These are phyloP conservation scores for Selenicereus undatus DNA, from an alignment of 148 eudicot species.

Conservation along the genomic window DNA sequence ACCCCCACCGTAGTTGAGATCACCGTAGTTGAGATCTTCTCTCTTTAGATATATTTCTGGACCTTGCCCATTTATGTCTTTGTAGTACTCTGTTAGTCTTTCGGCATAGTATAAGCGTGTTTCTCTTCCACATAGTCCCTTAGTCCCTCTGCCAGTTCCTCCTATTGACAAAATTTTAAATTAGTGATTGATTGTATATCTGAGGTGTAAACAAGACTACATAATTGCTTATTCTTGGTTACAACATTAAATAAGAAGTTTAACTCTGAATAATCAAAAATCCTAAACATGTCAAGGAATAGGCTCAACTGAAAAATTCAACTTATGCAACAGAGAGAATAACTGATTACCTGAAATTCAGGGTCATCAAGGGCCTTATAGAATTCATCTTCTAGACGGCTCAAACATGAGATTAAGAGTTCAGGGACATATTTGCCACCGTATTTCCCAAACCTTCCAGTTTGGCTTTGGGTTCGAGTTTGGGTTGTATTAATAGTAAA, in stretches of 20 bases:
- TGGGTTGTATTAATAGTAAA: not conserved
- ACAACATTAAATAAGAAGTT: no score
- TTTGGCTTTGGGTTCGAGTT: not conserved
- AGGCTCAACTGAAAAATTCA: no score
- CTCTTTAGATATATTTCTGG: conserved; percentile 73
- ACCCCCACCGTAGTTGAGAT: conserved; percentile 73
- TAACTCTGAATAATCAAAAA: no score
- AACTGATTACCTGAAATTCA: conserved; percentile 49
- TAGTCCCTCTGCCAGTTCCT: conserved; percentile 41
- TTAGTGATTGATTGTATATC: not conserved
- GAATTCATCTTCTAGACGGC: conserved; percentile 52
- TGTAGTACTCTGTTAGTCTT: conserved; percentile 60
- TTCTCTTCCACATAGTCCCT: conserved; percentile 72
- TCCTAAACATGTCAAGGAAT: not conserved
- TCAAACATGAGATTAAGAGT: conserved; percentile 40
- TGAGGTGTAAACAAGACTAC: no score
- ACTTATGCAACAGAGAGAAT: not conserved
- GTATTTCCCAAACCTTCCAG: conserved; percentile 61
- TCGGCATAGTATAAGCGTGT: conserved; percentile 74
- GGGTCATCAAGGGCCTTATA: conserved; percentile 37
- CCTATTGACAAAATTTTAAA: conserved; percentile 26
- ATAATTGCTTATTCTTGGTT: no score
- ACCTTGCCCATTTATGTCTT: conserved; percentile 41
- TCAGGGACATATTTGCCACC: conserved; percentile 81
- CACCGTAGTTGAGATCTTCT: conserved; percentile 80